Evolutionary conservation across 148 eudicot species (phyloP), one percentile per base, ranked within the genome.

Genomic region (Arctostaphylos glauca): DNA sequence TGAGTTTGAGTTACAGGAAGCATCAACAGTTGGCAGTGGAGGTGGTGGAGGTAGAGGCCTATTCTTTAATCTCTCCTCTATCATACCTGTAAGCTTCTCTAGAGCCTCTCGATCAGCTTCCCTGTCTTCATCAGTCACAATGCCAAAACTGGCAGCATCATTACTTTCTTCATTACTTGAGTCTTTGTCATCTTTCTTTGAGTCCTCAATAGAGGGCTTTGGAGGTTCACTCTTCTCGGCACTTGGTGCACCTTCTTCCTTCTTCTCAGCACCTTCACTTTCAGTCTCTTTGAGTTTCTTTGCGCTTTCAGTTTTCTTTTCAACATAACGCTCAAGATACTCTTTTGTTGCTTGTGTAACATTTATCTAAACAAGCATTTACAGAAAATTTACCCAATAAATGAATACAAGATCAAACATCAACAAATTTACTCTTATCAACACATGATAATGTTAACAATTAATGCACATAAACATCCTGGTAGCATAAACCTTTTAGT

Each of bases 31-130:
- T 80, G 91, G 80, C 4, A 93, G 92, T 49, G 94, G 94, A 8
- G 93, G 90, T 3, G 89, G 91, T 6, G 92, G 99, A 48, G 97
- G 99, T 71, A 87, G 82, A 78, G 95, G 98, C 53, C 85, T 92
- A 79, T 80, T 93, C 88, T 88, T 93, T 83, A 94, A 79, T 85
- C 99, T 92, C 85, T 91, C 98, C 83, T 94, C 95, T 72, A 97
- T 80, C 92, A 93, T 90, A 18, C 46, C 82, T 25, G 86, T 82
- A 81, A 97, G 90, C 88, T 94, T 94, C 84, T 91, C 98, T 47
- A 80, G 84, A 82, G 89, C 94, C 84, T 88, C 95, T 58, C 86
- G 89, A 46, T 96, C 99, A 83, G 94, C 88, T 87, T 89, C 90
- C 80, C 87, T 89, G 81, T 97, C 99, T 78, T 94, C 96, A 84